Evolutionary conservation across 495 filamentous ascomycete genomes (phyloP).

Genomic region (Lindgomyces ingoldianus): DNA sequence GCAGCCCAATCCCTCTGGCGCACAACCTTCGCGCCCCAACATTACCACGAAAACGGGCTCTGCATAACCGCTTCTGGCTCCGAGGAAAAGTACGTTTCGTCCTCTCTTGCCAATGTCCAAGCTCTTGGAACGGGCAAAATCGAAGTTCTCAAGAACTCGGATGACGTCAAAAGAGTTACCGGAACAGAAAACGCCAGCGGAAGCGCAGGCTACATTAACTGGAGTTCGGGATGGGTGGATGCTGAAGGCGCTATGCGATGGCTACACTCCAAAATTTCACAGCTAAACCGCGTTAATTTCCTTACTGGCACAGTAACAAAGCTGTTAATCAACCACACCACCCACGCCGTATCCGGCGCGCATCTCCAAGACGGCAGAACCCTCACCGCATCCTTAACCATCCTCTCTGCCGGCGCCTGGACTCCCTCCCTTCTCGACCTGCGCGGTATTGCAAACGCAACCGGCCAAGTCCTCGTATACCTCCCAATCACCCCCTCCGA

Average conservation of each 20-base stretch:
- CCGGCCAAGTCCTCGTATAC: slow-evolving; percentile 80
- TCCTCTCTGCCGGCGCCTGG: slow-evolving; percentile 88
- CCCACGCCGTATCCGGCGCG: slow-evolving; percentile 53
- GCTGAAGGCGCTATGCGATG: slow-evolving; percentile 71
- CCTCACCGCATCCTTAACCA: slow-evolving; percentile 67
- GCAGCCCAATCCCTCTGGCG: slow-evolving; percentile 74
- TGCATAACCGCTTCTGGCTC: slow-evolving; percentile 61
- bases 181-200: slow-evolving; percentile 57
- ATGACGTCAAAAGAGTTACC: slow-evolving; percentile 52
- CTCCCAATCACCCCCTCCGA: slow-evolving; percentile 69
- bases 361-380: slow-evolving; percentile 53
- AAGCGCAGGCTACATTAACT: slow-evolving; percentile 78
- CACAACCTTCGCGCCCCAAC: slow-evolving; percentile 57
- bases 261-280: slow-evolving; percentile 52
- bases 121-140: slow-evolving; percentile 40
- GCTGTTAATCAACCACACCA: slow-evolving; percentile 50
- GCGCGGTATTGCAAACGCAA: slow-evolving; percentile 70
- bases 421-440: slow-evolving; percentile 74
- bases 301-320: slow-evolving; percentile 60
- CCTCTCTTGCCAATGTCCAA: slow-evolving; percentile 65
- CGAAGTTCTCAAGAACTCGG: slow-evolving; percentile 43
- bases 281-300: slow-evolving; percentile 63
- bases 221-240: slow-evolving; percentile 79
- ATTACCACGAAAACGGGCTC: slow-evolving; percentile 77
- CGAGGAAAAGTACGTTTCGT: slow-evolving; percentile 60